Percentiles rank a stretch among this genome's conserved stretches.
These are phyloP conservation scores for Thuja plicata DNA, from an alignment of 83 land plant genomes.

Conservation along the genomic window DNA sequence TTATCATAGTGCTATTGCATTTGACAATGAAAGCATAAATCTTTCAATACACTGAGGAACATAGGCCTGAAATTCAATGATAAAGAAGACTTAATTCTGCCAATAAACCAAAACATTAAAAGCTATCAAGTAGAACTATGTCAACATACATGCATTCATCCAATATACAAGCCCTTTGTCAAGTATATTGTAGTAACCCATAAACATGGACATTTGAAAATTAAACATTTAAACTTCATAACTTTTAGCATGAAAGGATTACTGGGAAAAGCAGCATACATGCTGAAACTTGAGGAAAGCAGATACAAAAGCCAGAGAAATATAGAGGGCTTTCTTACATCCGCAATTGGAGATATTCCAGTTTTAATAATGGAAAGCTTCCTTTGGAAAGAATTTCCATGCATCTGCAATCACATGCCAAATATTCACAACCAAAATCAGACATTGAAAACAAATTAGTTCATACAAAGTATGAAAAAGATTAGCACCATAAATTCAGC, in stretches of 20 bases:
- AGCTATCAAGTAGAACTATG: neutral
- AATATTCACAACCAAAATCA: neutral
- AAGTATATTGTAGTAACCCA: neutral
- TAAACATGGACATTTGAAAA: neutral
- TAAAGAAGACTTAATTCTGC: neutral
- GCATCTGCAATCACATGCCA: conserved; percentile 55
- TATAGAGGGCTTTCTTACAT: conserved; percentile 40
- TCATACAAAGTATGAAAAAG: neutral
- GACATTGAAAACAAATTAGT: neutral
- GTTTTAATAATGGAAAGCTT: conserved; percentile 76
- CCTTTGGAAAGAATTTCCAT: conserved; percentile 82
- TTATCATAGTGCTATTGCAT: neutral
- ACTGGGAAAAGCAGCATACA: neutral
- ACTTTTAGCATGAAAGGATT: neutral
- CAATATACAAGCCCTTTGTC: neutral
- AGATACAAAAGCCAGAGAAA: neutral
- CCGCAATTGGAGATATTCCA: conserved; percentile 55
- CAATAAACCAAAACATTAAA: neutral
- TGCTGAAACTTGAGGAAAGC: neutral
- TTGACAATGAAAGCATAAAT: neutral
- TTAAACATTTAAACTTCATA: neutral
- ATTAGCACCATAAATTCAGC: neutral
- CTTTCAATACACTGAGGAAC: neutral
- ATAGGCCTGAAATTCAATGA: neutral
- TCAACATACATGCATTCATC: neutral